Conservation (phyloP, 345 rosid genomes). For the Clausena lansium region DNA sequence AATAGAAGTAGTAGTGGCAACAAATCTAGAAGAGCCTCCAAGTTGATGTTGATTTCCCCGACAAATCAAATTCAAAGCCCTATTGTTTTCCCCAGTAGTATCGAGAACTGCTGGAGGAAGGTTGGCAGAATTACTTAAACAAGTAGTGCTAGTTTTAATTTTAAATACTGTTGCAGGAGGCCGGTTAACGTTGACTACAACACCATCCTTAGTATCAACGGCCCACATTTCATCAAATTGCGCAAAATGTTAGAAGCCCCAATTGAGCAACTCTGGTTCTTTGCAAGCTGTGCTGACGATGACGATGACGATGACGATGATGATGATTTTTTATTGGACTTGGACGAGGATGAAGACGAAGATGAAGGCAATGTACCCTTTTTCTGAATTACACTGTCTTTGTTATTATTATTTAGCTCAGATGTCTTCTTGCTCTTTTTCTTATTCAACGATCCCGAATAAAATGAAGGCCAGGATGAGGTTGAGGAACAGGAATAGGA, state of each 20-base stretch:
- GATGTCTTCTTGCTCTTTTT: slow-evolving; percentile 4
- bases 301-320: slow-evolving; percentile 29
- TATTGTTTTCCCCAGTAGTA: neutral
- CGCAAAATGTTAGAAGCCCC: slow-evolving; percentile 46
- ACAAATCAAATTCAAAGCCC: slow-evolving; percentile 4
- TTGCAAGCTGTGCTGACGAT: slow-evolving; percentile 17
- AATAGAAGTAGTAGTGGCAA: slow-evolving; percentile 25
- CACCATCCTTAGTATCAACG: slow-evolving; percentile 46
- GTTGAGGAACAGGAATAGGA: too few relatives aligned
- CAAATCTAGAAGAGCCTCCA: slow-evolving; percentile 22
- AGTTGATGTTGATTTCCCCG: slow-evolving; percentile 3
- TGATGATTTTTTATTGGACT: neutral
- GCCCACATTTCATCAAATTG: slow-evolving; percentile 48
- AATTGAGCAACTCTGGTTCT: slow-evolving; percentile 37
- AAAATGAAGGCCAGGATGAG: neutral
- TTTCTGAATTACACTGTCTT: neutral
- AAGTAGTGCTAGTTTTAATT: neutral
- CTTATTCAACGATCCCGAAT: neutral
- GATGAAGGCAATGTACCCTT: slow-evolving; percentile 17
- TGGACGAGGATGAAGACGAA: slow-evolving; percentile 26
- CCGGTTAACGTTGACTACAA: slow-evolving; percentile 30
- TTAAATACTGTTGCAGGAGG: too few relatives aligned
- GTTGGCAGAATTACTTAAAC: neutral
- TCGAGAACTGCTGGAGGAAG: neutral
- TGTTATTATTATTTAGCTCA: neutral